Conservation (phyloP, 2,329 filamentous ascomycete genomes). For the Scleromitrula shiraiana region DNA sequence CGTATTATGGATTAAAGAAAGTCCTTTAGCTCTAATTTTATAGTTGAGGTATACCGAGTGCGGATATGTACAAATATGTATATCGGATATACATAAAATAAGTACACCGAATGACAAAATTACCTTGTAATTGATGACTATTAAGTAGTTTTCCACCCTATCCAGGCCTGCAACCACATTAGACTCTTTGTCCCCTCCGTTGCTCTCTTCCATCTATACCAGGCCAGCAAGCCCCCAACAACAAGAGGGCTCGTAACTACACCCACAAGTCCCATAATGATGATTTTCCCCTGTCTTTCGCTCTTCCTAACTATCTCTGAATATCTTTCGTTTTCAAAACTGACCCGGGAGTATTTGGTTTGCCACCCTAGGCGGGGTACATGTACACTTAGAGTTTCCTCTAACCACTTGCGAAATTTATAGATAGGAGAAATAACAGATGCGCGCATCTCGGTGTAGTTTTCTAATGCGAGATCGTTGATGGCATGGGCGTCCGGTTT, state of each 20-base stretch:
- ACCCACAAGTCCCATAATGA: conserved; percentile 18
- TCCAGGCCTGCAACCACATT: neutral
- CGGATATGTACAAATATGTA: neutral
- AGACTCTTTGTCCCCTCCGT: neutral
- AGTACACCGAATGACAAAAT: neutral
- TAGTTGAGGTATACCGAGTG: too few species aligned
- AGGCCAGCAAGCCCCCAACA: conserved; percentile 14
- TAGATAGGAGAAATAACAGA: conserved; percentile 75
- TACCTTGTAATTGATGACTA: neutral
- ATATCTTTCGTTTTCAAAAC: conserved; percentile 89
- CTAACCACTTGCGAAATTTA: conserved; percentile 72
- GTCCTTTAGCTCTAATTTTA: too few species aligned
- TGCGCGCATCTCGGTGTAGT: conserved; percentile 89
- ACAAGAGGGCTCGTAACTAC: conserved; percentile 15
- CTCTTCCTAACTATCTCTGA: conserved; percentile 68
- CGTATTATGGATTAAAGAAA: too few species aligned
- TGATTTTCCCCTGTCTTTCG: conserved; percentile 51
- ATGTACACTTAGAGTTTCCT: conserved; percentile 73
- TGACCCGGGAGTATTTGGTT: conserved; percentile 87
- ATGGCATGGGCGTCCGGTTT: conserved; percentile 78
- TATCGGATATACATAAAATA: neutral
- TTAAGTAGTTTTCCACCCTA: conserved; percentile 1
- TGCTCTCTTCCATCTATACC: conserved; percentile 14
- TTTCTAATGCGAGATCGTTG: conserved; percentile 82
- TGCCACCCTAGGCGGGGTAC: conserved; percentile 75